A percentile compares a stretch with the other conserved stretches of the same genome.
These are phyloP conservation scores for Hypoxylon lienhwacheense DNA, from an alignment of 495 filamentous ascomycete genomes.

Conservation along the genomic window DNA sequence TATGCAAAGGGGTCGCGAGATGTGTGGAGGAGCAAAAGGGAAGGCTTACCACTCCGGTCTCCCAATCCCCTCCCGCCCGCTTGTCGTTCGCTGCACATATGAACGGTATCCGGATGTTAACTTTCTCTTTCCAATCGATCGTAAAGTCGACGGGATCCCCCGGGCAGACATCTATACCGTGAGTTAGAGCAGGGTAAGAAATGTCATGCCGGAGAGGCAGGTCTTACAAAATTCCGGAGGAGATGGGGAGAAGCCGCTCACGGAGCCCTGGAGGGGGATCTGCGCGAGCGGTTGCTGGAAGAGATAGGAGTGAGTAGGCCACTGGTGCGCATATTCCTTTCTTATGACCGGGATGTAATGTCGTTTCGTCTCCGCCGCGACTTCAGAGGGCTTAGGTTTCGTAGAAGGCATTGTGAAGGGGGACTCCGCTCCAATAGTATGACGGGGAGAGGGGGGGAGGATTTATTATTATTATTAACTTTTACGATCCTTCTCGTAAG, in stretches of 20 bases:
- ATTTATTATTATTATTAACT: too few relatives aligned
- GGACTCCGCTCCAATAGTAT: not conserved
- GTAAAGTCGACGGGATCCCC: constrained; percentile 73
- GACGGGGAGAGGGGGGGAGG: too few relatives aligned
- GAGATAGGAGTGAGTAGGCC: constrained; percentile 52
- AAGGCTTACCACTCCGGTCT: constrained; percentile 56
- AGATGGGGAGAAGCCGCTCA: constrained; percentile 35
- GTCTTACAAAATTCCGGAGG: constrained; percentile 48
- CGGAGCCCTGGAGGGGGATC: constrained; percentile 41
- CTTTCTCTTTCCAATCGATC: constrained; percentile 56
- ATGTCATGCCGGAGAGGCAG: not conserved
- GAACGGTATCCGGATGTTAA: constrained; percentile 57
- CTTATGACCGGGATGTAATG: constrained; percentile 62
- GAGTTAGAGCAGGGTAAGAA: not conserved
- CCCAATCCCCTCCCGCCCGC: constrained; percentile 75
- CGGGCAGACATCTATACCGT: constrained; percentile 51
- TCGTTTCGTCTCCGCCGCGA: constrained; percentile 69
- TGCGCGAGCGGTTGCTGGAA: constrained; percentile 48
- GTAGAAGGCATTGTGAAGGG: constrained; percentile 57
- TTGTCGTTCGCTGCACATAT: constrained; percentile 77
- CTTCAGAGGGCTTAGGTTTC: constrained; percentile 68
- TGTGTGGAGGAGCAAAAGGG: not conserved
- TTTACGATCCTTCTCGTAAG: not conserved
- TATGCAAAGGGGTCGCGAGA: not conserved
- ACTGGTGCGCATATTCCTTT: constrained; percentile 49